Conservation (phyloP, 352 stramenopile species). For the Globisporangium sylvaticum region DNA sequence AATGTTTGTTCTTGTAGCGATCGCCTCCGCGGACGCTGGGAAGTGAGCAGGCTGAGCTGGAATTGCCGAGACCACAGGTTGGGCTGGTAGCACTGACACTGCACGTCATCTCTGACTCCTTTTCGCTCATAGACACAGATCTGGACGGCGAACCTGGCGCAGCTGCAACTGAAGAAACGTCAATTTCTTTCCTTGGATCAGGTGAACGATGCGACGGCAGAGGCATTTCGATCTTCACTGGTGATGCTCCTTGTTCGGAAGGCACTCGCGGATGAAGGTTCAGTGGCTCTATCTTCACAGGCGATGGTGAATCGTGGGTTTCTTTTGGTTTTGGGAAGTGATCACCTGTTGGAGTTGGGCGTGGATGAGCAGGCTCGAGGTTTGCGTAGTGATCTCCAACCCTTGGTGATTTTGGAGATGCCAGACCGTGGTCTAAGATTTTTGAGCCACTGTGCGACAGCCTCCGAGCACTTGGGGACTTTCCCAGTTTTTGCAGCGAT, state of each 20-base stretch:
- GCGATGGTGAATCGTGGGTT: conserved; percentile 16
- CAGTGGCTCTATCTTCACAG: conserved; percentile 35
- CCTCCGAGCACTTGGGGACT: conserved; percentile 10
- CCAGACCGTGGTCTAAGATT: conserved; percentile 6
- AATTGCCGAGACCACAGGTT: not conserved
- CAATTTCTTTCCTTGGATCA: not conserved
- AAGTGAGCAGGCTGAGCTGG: conserved; percentile 27
- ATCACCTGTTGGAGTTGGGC: conserved; percentile 11
- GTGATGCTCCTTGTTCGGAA: conserved; percentile 8
- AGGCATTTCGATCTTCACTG: conserved; percentile 10
- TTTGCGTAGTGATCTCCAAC: conserved; percentile 1
- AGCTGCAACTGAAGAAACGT: not conserved
- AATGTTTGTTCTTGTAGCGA: conserved; percentile 39
- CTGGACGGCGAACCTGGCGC: conserved; percentile 6
- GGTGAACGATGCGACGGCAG: not conserved
- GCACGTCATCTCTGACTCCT: conserved; percentile 7
- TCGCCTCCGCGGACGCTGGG: conserved; percentile 52
- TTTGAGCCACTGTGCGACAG: conserved; percentile 12
- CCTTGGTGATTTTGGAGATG: conserved; percentile 3
- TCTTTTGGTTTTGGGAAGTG: conserved; percentile 26
- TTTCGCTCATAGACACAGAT: conserved; percentile 12
- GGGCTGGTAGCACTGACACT: not conserved
- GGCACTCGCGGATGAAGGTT: conserved; percentile 10
- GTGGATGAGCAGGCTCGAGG: conserved; percentile 15
- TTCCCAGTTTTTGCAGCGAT: conserved; percentile 48